Evolutionary conservation across 345 rosid species (phyloP), one percentile per base, ranked within the genome.

Genomic region (Eutrema japonicum): DNA sequence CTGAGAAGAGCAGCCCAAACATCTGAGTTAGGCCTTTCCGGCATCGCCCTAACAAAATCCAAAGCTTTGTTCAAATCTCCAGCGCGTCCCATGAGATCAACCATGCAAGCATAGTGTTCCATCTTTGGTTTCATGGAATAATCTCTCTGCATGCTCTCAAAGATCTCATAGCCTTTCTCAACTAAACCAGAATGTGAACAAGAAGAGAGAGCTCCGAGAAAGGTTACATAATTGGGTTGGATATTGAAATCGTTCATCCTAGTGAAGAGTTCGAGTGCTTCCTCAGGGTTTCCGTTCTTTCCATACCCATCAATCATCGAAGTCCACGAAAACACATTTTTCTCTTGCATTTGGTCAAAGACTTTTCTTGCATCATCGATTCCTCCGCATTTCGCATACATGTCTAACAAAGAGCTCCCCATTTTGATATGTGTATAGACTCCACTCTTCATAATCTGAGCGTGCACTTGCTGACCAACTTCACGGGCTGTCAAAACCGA

Each of bases 301-400:
- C 97, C 98, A 58, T 83, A 89, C n/a, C 98, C 98, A 85, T 88
- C 98, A 26, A 94, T 91, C 97, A 94, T 82, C 1, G 97, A 94
- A 56, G 96, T 88, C 98, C 98, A 94, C 0, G 97, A 82, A 80
- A 91, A 89, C 36, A 94, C 95, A 52, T 89, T 94, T 80, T 68
- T 92, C 68, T 82, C 77, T 13, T 75, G 76, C 95, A 91, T 89
- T 72, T 76, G 47, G 27, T 88, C 82, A 56, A 94, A 94, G 53
- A 84, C 65, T 56, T 79, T 83, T 50, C 85, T 68, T 11, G 93
- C 95, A 72, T 91, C 86, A 47, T 82, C 81, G 8, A 83, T 76
- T 66, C 81, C 87, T 35, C 97, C 98, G 48, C 93, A 89, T 78
- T 94, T 94, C 3, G 97, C 85, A 50, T 89, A 88, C 98, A 91